These are phyloP conservation scores for Plasmodium vivax DNA, from an alignment of 169 alveolate genomes.

Conservation along the genomic window DNA sequence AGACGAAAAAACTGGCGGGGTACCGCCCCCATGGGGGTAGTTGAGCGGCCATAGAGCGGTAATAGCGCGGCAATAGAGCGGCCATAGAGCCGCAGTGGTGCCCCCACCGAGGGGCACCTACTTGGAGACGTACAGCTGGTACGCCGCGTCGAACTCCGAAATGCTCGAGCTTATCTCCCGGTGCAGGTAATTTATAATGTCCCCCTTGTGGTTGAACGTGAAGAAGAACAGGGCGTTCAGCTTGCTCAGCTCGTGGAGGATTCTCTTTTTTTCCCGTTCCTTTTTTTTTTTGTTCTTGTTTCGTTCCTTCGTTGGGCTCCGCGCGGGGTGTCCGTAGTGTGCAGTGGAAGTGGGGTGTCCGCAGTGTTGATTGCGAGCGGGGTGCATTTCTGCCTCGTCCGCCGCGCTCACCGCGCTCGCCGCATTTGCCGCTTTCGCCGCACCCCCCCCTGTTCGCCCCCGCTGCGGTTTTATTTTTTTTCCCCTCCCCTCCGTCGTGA, in stretches of 20 bases:
- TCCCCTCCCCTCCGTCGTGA: background rate
- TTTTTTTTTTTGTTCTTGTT: background rate
- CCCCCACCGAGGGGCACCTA: background rate
- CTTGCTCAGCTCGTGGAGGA: slow-evolving; percentile 26
- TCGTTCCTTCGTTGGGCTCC: background rate
- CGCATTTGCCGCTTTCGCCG: background rate
- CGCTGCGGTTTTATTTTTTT: background rate
- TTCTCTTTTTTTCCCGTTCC: slow-evolving; percentile 14
- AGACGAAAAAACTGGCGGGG: background rate
- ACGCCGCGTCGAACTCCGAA: slow-evolving; percentile 29
- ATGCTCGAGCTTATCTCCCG: slow-evolving; percentile 15
- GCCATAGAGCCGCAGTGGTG: background rate
- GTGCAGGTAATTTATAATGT: slow-evolving; percentile 34
- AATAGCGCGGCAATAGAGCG: too few relatives aligned
- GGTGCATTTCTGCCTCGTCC: background rate
- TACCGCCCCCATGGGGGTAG: background rate
- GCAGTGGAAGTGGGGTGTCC: background rate
- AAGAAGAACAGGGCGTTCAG: slow-evolving; percentile 43
- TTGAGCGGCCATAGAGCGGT: too few relatives aligned
- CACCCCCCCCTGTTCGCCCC: background rate
- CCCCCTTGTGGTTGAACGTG: slow-evolving; percentile 53
- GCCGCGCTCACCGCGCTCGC: background rate
- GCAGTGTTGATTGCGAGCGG: background rate
- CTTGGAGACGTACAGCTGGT: slow-evolving; percentile 25
- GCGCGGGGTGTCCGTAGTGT: background rate